phyloP scores from a whole-genome alignment of 805 yeast genomes.

The Yarrowia deformans region DNA sequence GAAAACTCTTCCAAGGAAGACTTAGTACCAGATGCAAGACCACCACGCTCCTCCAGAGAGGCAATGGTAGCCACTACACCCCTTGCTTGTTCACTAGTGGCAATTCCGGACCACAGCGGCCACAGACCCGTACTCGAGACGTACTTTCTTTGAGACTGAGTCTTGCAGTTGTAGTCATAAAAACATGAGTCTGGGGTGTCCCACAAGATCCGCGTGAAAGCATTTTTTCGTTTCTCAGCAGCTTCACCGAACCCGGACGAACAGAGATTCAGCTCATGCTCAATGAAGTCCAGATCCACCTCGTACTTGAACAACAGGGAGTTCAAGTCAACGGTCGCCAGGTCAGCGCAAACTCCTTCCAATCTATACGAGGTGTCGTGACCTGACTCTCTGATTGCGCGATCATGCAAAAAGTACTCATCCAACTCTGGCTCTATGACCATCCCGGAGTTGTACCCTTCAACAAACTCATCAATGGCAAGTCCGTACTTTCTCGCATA shows the following conservation, averaged over 20 bases:
- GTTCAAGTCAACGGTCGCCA: constrained; percentile 91
- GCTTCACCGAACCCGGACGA: constrained; percentile 65
- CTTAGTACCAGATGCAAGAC: constrained; percentile 83
- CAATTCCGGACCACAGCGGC: constrained; percentile 86
- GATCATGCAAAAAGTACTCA: constrained; percentile 85
- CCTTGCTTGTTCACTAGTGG: constrained; percentile 73
- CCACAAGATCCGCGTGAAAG: constrained; percentile 80
- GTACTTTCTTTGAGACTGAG: constrained; percentile 63
- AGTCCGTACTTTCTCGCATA: constrained; percentile 68
- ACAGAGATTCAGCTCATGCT: constrained; percentile 54
- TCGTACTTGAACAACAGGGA: constrained; percentile 89
- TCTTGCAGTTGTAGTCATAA: constrained; percentile 80
- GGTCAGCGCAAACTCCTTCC: constrained; percentile 86
- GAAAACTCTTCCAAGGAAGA: constrained; percentile 74
- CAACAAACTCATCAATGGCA: constrained; percentile 67
- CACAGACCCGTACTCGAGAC: constrained; percentile 91
- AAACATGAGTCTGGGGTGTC: constrained; percentile 77
- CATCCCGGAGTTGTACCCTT: constrained; percentile 69
- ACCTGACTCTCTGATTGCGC: constrained; percentile 96
- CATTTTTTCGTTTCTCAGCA: constrained; percentile 62
- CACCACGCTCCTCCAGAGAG: constrained; percentile 82
- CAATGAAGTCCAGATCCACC: constrained; percentile 69
- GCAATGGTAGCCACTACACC: constrained; percentile 37
- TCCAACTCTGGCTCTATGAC: constrained; percentile 83
- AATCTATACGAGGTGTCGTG: constrained; percentile 93